Conservation (phyloP, 805 yeast genomes). For the Candida odintsovae region DNA sequence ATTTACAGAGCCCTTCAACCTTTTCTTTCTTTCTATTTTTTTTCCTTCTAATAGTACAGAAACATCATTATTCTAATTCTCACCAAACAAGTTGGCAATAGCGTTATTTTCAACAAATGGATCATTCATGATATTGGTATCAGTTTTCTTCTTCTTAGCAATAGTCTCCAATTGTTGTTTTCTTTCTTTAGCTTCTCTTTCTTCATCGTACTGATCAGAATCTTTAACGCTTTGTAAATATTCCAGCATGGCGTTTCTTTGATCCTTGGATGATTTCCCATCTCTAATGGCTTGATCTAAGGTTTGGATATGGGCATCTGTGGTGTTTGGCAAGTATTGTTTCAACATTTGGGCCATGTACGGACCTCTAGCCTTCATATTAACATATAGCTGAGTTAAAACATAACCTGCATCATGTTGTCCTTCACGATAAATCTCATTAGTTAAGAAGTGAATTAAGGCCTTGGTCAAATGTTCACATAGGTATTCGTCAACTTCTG, state of each 20-base stretch:
- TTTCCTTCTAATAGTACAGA: not conserved
- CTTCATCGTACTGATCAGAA: conserved; percentile 38
- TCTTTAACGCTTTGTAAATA: conserved; percentile 61
- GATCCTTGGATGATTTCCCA: conserved; percentile 70
- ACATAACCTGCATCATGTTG: conserved; percentile 92
- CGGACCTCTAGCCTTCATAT: conserved; percentile 61
- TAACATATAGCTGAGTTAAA: conserved; percentile 71
- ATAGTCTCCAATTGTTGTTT: conserved; percentile 50
- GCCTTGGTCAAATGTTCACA: conserved; percentile 62
- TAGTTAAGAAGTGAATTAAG: conserved; percentile 59
- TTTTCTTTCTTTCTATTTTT: not conserved
- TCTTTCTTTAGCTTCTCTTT: conserved; percentile 39
- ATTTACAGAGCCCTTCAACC: not conserved
- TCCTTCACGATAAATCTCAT: conserved; percentile 76
- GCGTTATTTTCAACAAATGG: conserved; percentile 71
- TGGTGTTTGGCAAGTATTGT: conserved; percentile 46
- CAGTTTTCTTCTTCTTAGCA: conserved; percentile 41
- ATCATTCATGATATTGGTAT: conserved; percentile 58
- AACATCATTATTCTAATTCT: conserved; percentile 14
- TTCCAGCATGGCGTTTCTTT: conserved; percentile 72
- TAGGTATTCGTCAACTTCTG: conserved; percentile 63
- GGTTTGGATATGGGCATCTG: conserved; percentile 49
- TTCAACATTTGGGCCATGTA: conserved; percentile 60
- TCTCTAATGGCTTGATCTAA: conserved; percentile 60
- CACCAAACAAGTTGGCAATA: conserved; percentile 52